Evolutionary conservation across 768 basidiomycete genomes (phyloP).

Genomic region (Macrolepiota dolichaula): DNA sequence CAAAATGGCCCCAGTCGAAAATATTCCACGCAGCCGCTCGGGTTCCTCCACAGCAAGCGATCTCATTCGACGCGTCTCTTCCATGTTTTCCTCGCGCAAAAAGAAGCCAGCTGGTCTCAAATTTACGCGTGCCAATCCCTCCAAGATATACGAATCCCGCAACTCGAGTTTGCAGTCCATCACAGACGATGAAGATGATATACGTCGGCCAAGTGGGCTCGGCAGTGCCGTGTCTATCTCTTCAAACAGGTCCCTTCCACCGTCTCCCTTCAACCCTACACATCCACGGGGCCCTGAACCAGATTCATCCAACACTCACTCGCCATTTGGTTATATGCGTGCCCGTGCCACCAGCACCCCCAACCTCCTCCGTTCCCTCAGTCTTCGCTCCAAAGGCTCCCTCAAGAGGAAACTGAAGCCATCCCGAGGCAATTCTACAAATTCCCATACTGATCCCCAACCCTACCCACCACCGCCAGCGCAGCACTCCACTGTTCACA

Average conservation of each 20-base stretch:
- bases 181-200: constrained; percentile 31
- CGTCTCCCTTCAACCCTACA: constrained; percentile 28
- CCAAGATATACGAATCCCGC: constrained; percentile 11
- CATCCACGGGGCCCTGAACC: constrained; percentile 9
- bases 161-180: constrained; percentile 14
- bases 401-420: constrained; percentile 15
- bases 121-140: constrained; percentile 7
- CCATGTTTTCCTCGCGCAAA: constrained; percentile 21
- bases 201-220: constrained; percentile 43
- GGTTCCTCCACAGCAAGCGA: constrained; percentile 10
- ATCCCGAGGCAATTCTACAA: constrained; percentile 12
- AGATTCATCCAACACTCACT: not conserved
- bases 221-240: constrained; percentile 35
- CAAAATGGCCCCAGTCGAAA: constrained; percentile 1
- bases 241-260: constrained; percentile 33
- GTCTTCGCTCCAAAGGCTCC: constrained; percentile 13
- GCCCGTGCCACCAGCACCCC: constrained; percentile 35
- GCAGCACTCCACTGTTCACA: not conserved
- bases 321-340: constrained; percentile 16
- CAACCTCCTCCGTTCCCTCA: constrained; percentile 27
- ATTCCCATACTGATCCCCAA: not conserved
- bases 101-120: constrained; percentile 8
- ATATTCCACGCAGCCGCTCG: constrained; percentile 4
- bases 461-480: not conserved
- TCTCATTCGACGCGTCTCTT: constrained; percentile 28